phyloP scores from a whole-genome alignment of 352 stramenopile species.

The Globisporangium mamillatum region DNA sequence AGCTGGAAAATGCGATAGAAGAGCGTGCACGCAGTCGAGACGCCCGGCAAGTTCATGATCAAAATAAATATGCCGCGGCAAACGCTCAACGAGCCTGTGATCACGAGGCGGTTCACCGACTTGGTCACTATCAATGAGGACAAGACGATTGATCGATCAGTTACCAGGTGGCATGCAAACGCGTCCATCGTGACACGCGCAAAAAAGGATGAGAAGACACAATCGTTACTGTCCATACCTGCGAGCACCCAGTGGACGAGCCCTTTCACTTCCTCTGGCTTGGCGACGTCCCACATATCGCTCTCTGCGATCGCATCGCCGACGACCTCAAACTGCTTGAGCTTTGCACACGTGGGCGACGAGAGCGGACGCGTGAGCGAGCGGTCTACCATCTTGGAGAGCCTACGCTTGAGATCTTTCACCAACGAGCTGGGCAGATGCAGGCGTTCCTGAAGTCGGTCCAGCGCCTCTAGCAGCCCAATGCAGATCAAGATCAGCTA shows the following conservation, averaged over 20 bases:
- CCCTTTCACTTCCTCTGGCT: conserved; percentile 62
- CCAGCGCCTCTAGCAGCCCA: conserved; percentile 66
- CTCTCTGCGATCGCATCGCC: conserved; percentile 55
- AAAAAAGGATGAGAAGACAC: not conserved
- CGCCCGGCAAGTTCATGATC: conserved; percentile 69
- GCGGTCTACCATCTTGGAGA: conserved; percentile 61
- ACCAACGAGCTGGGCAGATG: conserved; percentile 65
- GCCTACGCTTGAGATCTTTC: conserved; percentile 67
- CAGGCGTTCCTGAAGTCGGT: conserved; percentile 69
- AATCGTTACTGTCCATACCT: conserved; percentile 19
- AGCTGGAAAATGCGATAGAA: conserved; percentile 69
- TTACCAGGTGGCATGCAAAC: not conserved
- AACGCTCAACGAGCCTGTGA: conserved; percentile 44
- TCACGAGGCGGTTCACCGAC: conserved; percentile 55
- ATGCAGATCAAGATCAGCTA: conserved; percentile 82
- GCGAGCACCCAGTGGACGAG: conserved; percentile 68
- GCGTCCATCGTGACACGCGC: not conserved
- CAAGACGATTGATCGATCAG: conserved; percentile 3
- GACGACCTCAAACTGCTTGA: conserved; percentile 27
- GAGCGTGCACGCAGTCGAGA: conserved; percentile 64
- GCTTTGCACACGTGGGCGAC: conserved; percentile 20
- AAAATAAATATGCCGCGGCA: conserved; percentile 74
- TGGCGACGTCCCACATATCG: conserved; percentile 44
- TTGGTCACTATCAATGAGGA: conserved; percentile 29
- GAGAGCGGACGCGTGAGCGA: conserved; percentile 37